Conservation (phyloP, 208 protist genomes). For the Crithidia sp. region DNA sequence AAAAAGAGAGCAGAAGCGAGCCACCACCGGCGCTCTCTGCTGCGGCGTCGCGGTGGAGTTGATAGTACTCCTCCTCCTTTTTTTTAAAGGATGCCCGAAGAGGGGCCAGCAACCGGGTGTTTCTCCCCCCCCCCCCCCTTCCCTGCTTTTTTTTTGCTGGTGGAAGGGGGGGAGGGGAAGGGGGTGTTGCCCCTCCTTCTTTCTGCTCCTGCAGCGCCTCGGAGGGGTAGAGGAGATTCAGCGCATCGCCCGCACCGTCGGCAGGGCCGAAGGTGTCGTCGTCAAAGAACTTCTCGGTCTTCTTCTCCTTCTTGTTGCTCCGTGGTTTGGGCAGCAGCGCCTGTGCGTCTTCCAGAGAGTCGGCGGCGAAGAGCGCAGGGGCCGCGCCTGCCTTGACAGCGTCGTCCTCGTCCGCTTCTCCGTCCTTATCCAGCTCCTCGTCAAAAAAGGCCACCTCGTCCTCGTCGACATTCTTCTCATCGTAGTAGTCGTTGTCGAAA, state of each 20-base stretch:
- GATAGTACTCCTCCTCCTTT: constrained; percentile 86
- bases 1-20: too few species aligned
- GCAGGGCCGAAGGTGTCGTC: constrained; percentile 26
- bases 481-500: constrained; percentile 90
- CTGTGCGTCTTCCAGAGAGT: constrained; percentile 71
- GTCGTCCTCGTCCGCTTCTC: constrained; percentile 22
- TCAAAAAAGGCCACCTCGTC: constrained; percentile 89
- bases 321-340: constrained; percentile 14
- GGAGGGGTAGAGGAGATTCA: constrained; percentile 73
- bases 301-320: constrained; percentile 13
- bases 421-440: constrained; percentile 66
- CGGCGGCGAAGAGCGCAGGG: constrained; percentile 54
- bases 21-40: constrained; percentile 9
- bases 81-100: constrained; percentile 67
- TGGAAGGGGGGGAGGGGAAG: too few species aligned
- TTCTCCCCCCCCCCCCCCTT: too few species aligned
- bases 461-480: constrained; percentile 85
- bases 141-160: too few species aligned
- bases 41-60: constrained; percentile 74
- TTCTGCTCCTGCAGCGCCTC: constrained; percentile 44
- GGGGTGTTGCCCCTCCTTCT: too few species aligned
- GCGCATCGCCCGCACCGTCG: constrained; percentile 32
- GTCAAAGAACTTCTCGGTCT: constrained; percentile 30
- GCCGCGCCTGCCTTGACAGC: constrained; percentile 28
- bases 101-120: constrained; percentile 38